Base-by-base conservation (phyloP, 2,329 filamentous ascomycete species). In the Ophiosphaerella narmari region DNA sequence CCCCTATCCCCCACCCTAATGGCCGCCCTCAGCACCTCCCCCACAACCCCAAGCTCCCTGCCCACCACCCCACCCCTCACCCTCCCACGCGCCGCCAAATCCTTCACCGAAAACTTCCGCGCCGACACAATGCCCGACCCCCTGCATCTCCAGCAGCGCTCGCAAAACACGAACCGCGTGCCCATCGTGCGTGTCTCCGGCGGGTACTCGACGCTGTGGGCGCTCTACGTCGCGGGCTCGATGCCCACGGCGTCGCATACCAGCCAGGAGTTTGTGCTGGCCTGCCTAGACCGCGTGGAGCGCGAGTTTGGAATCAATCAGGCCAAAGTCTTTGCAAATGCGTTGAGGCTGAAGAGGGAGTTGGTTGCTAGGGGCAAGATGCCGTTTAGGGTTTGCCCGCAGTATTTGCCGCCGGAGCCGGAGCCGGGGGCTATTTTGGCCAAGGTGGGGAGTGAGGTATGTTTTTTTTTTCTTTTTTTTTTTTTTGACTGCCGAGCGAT, bases 221-320 rank as follows among this genome's bases (percentile, higher is more conserved):
- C 68, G 4, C 46, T 73, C 6, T 73, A 60, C 37, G 57, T 72
- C 4, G 64, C 68, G 0, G 69, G 65, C 16, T 39, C 65, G 7
- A 70, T 61, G 51, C 63, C 64, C 1, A 59, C 62, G 1, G 68
- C 69, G 0, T 61, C 59, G 1, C 49, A 53, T 0, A 36, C 60
- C 12, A 59, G 56, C 13, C 66, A 69, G 37, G 54, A 60, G n/a
- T 72, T 55, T 34, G 54, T 65, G 0, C 24, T 63, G 7, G 45
- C 39, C 2, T 62, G 86, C 8, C 75, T 90, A 50, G 84, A 86
- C 71, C 80, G 86, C 66, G 87, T 89, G 61, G 84, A 83, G 55
- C 83, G 37, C 4, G 67, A 70, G 24, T 72, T 71, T 43, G 70
- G 70, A 0, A 64, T 73, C 39, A 66, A 65, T 8, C 69, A 73